These are phyloP conservation scores for Curvularia spicifera DNA, from an alignment of 2,329 filamentous ascomycete genomes.

Conservation along the genomic window DNA sequence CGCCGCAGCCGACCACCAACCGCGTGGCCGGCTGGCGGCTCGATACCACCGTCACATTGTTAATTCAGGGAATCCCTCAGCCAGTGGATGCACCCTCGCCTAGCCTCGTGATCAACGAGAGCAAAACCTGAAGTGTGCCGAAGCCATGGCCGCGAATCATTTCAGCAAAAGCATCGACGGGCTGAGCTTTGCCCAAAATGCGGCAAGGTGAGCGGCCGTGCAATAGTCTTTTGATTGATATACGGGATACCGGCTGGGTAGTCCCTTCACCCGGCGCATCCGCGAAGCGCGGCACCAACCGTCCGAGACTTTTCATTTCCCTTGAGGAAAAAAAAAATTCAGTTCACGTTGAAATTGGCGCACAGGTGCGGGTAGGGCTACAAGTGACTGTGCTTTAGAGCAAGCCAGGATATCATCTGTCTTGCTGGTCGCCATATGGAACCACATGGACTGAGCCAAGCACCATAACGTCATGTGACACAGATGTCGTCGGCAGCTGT, in stretches of 20 bases:
- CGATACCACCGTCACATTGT: conserved; percentile 29
- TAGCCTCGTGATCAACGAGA: conserved; percentile 20
- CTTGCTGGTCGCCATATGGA: conserved; percentile 20
- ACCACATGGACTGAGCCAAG: conserved; percentile 1
- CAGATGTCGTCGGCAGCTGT: conserved; percentile 25
- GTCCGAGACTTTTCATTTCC: conserved; percentile 9
- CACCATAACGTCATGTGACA: conserved; percentile 18
- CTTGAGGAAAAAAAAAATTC: not conserved
- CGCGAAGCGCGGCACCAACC: conserved; percentile 9
- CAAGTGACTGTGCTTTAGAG: conserved; percentile 29
- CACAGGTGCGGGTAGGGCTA: conserved; percentile 20
- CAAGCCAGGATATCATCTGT: conserved; percentile 20
- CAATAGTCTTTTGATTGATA: conserved; percentile 36
- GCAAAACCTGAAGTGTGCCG: conserved; percentile 11
- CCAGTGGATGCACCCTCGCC: conserved; percentile 22
- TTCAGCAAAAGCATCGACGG: conserved; percentile 9
- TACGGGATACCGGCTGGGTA: conserved; percentile 23
- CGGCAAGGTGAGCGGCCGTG: conserved; percentile 18
- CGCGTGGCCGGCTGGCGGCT: conserved; percentile 27
- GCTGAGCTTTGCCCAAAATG: conserved; percentile 13
- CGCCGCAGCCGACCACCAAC: conserved; percentile 25
- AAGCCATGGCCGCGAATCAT: conserved; percentile 16
- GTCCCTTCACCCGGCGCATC: conserved; percentile 35
- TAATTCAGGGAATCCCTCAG: conserved; percentile 14
- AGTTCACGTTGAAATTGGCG: conserved; percentile 16